Percentiles rank a stretch among this genome's conserved stretches.
phyloP scores from a whole-genome alignment of 345 rosid genomes.

The Lepidium aucheri region DNA sequence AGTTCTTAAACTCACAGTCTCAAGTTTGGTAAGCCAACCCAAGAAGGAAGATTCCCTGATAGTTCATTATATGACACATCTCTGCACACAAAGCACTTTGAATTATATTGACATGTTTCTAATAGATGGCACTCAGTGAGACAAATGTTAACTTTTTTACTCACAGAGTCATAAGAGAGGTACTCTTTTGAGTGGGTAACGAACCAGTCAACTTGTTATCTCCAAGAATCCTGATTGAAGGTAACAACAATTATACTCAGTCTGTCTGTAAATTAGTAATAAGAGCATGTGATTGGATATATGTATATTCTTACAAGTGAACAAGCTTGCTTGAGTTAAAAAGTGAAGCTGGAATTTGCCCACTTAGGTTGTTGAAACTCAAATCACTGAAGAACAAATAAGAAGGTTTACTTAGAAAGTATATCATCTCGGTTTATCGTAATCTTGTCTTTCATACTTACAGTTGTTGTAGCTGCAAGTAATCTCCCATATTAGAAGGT shows the following conservation, averaged over 20 bases:
- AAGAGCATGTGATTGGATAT: neutral
- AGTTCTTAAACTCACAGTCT: conserved; percentile 39
- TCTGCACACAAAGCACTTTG: conserved; percentile 32
- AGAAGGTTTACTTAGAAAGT: neutral
- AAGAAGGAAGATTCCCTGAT: conserved; percentile 58
- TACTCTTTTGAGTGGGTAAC: conserved; percentile 48
- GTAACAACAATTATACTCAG: neutral
- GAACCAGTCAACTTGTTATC: conserved; percentile 40
- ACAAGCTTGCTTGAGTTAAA: conserved; percentile 26
- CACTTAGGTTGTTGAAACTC: conserved; percentile 75
- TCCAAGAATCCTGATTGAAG: conserved; percentile 47
- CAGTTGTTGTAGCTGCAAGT: conserved; percentile 22
- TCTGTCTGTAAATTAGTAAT: neutral
- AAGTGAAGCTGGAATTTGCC: conserved; percentile 49
- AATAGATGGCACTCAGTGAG: neutral
- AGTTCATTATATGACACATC: conserved; percentile 74
- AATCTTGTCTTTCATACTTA: conserved; percentile 18
- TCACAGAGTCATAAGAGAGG: conserved; percentile 53
- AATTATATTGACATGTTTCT: neutral
- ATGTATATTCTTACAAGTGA: conserved; percentile 44
- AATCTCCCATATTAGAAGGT: conserved; percentile 35
- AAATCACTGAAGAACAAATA: conserved; percentile 49
- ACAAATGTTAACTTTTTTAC: conserved; percentile 25
- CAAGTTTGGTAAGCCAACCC: conserved; percentile 41
- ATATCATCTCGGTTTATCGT: conserved; percentile 3